Evolutionary conservation across 2,329 filamentous ascomycete species (phyloP).

Genomic region (Pezicula neosporulosa): DNA sequence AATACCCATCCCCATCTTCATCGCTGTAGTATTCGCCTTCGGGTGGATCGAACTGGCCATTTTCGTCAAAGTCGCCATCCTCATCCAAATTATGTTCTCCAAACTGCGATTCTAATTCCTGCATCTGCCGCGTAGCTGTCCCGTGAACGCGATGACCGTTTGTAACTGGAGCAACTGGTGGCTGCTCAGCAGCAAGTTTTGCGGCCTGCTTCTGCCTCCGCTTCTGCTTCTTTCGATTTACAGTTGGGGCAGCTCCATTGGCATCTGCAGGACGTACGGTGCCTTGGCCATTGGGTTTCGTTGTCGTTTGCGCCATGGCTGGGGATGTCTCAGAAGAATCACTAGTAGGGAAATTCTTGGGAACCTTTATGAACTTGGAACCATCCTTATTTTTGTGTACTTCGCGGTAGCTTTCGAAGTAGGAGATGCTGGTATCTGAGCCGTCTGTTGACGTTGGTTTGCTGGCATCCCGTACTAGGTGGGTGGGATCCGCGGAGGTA

Average conservation of each 20-base stretch:
- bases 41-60: conserved; percentile 37
- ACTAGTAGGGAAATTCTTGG: conserved; percentile 45
- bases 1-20: conserved; percentile 38
- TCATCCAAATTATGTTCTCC: conserved; percentile 24
- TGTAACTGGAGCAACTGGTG: conserved; percentile 7
- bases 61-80: conserved; percentile 19
- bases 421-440: conserved; percentile 48
- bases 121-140: conserved; percentile 19
- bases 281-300: conserved; percentile 26
- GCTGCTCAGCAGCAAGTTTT: conserved; percentile 27
- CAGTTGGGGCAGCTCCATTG: conserved; percentile 40
- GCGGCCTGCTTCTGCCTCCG: conserved; percentile 69
- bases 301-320: conserved; percentile 27
- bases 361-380: conserved; percentile 65
- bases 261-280: conserved; percentile 21
- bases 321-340: conserved; percentile 54
- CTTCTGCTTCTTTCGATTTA: conserved; percentile 96
- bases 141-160: conserved; percentile 15
- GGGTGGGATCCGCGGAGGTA: conserved; percentile 6
- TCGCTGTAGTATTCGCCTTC: conserved; percentile 56
- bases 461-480: conserved; percentile 41
- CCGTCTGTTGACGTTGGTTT: conserved; percentile 48
- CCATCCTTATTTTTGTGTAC: conserved; percentile 68
- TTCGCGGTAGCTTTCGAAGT: conserved; percentile 52
- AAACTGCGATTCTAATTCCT: conserved; percentile 24